Base-by-base conservation (phyloP, 164 flowering plant genomes). In the Aristolochia contorta region DNA sequence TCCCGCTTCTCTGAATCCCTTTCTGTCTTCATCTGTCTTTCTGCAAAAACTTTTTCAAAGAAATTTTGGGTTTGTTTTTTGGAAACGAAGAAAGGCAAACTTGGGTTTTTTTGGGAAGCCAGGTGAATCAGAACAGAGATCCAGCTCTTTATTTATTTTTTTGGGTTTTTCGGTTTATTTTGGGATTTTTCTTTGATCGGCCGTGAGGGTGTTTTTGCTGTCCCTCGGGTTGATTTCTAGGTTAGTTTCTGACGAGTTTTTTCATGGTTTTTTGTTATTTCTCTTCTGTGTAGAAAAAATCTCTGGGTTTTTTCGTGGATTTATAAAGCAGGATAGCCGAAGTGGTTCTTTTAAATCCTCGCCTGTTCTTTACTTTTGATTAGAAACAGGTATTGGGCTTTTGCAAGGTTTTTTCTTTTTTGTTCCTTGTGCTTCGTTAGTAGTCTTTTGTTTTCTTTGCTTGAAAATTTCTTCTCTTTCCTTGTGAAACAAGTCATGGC, bases 1-100 rank as follows among this genome's bases (percentile, higher is more conserved):
- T 51, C 81, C 88, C 83, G 77, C 80, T 83, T 80, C 91, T 82
- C 67, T 77, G 75, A 69, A 74, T 80, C 85, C 92, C 85, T 71
- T 85, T 83, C 92, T 85, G 82, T 82, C 72, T 55, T 76, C 78
- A 57, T 76, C 82, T 79, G 83, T 77, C 78, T 83, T n/a, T 77
- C 73, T 69, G 65, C 50, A 16, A 45, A 46, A 53, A 3, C 19
- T 13, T 43, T 54, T 59, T 66, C 10, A 20, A 53, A 47, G 20
- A 45, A n/a, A 2, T 69, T 72, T 61, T 56, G 69, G 62, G 72
- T 65, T 64, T 71, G 68, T 66, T 62, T 71, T 67, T 57, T 68
- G 21, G 10, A 15, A 16, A 1, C 18, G 50, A 32, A 49, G 57
- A 65, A 61, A 79, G 72, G 73, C 79, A 74, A 80, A 75, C 80